Evolutionary conservation across 192 early-diverging fungal species (phyloP).

Genomic region (Coemansia guatemalensis): DNA sequence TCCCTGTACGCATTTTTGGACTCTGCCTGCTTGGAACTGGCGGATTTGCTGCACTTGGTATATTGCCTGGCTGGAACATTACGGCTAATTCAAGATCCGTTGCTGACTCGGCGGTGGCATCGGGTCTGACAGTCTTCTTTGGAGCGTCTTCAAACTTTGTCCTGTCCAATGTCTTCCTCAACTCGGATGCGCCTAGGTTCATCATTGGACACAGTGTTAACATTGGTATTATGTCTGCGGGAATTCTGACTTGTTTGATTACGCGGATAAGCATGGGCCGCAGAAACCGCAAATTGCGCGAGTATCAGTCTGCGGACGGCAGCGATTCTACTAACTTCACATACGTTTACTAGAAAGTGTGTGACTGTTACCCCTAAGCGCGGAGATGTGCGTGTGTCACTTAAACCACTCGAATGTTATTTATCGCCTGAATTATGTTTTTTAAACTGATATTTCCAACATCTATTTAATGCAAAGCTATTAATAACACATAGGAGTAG

Average conservation of each 20-base stretch:
- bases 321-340: not conserved
- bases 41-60: conserved; percentile 26
- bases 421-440: no score
- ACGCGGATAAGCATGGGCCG: conserved; percentile 41
- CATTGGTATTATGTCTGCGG: conserved; percentile 18
- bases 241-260: conserved; percentile 25
- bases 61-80: conserved; percentile 31
- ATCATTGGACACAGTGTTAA: conserved; percentile 41
- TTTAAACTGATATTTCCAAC: no score
- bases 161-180: conserved; percentile 44
- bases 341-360: conserved; percentile 1
- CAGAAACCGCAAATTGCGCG: conserved; percentile 18
- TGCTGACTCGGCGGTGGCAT: conserved; percentile 38
- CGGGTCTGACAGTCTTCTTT: conserved; percentile 47
- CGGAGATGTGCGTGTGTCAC: no score
- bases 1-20: conserved; percentile 27
- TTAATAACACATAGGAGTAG: no score
- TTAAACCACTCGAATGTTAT: no score
- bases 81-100: conserved; percentile 29
- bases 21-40: conserved; percentile 33
- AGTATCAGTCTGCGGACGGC: not conserved
- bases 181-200: conserved; percentile 43
- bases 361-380: no score
- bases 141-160: conserved; percentile 30
- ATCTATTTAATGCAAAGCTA: no score